These are phyloP conservation scores for Epichloe coenophiala DNA, from an alignment of 2,329 filamentous ascomycete genomes.

Conservation along the genomic window DNA sequence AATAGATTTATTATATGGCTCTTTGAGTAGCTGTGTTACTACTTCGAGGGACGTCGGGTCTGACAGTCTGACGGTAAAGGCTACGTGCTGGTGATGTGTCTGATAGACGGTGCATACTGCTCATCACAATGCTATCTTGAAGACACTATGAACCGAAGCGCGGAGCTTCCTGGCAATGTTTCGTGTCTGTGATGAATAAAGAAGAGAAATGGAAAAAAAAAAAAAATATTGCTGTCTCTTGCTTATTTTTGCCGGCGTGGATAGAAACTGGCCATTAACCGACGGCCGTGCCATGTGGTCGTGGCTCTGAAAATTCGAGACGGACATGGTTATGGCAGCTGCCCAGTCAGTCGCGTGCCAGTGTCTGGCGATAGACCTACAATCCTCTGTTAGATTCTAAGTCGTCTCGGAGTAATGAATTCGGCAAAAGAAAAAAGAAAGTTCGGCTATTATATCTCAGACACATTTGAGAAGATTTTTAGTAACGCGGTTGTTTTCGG, in stretches of 20 bases:
- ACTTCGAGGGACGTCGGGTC: background rate
- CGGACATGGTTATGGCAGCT: background rate
- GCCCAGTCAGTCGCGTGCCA: background rate
- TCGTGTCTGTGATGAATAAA: background rate
- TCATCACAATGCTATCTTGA: background rate
- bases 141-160: background rate
- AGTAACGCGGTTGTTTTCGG: conserved; percentile 49
- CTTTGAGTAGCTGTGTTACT: background rate
- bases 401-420: too few relatives aligned
- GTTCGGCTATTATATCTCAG: conserved; percentile 26
- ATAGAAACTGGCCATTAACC: background rate
- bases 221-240: background rate
- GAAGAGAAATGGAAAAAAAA: background rate
- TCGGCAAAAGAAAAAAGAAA: background rate
- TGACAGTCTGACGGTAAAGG: background rate
- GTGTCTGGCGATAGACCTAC: background rate
- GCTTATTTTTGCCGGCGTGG: too few relatives aligned
- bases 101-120: too few relatives aligned
- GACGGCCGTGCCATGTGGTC: background rate
- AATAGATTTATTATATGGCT: background rate
- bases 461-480: conserved; percentile 51
- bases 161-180: background rate
- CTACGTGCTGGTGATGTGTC: background rate
- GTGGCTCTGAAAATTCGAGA: background rate
- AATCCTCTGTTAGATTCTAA: background rate